These are phyloP conservation scores for Wickerhamomyces alni DNA, from an alignment of 805 yeast genomes.

Conservation along the genomic window DNA sequence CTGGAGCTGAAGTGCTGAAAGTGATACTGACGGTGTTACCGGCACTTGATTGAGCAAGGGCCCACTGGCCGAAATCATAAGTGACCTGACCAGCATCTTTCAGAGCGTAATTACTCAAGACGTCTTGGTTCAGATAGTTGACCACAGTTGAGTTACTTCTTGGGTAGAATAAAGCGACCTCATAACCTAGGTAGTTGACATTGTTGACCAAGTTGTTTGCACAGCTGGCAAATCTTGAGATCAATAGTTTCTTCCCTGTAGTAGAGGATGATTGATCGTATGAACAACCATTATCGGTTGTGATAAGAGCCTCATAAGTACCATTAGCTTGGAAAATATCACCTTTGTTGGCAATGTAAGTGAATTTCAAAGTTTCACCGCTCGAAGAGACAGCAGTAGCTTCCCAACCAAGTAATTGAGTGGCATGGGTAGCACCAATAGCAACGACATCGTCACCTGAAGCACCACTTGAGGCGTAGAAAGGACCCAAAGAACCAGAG, in stretches of 20 bases:
- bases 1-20: background rate
- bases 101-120: background rate
- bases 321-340: slow-evolving; percentile 2
- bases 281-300: slow-evolving; percentile 5
- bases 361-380: slow-evolving; percentile 5
- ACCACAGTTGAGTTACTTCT: background rate
- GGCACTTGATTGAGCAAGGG: background rate
- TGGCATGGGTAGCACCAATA: slow-evolving; percentile 10
- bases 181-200: background rate
- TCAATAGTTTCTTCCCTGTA: slow-evolving; percentile 1
- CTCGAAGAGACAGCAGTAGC: slow-evolving; percentile 6
- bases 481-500: slow-evolving; percentile 9
- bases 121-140: background rate
- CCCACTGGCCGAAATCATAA: slow-evolving; percentile 10
- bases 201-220: slow-evolving; percentile 1
- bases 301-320: slow-evolving; percentile 1
- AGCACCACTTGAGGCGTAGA: slow-evolving; percentile 11
- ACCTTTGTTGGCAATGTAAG: slow-evolving; percentile 5
- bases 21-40: slow-evolving; percentile 6
- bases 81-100: slow-evolving; percentile 4
- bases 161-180: slow-evolving; percentile 1
- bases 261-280: background rate
- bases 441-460: slow-evolving; percentile 9
- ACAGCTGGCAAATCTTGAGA: slow-evolving; percentile 7
- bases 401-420: slow-evolving; percentile 5